Evolutionary conservation across 345 rosid genomes (phyloP), one percentile per base, ranked within the genome.

Genomic region (Chamaenerion angustifolium): DNA sequence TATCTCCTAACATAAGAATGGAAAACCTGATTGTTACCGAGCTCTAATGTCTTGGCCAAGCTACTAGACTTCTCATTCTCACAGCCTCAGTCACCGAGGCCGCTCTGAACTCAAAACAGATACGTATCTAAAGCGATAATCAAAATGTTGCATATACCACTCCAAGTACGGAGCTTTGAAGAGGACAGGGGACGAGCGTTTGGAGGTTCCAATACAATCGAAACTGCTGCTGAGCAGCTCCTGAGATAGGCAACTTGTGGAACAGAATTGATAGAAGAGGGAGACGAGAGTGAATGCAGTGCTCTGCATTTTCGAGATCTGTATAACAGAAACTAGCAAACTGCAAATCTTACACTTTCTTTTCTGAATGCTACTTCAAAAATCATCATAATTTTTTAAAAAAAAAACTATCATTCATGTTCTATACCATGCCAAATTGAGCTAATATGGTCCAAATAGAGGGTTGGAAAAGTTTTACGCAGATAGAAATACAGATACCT

Each of bases 1-100:
- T 86, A 86, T 69, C 83, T 90, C 61, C 86, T 90, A 64, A 90
- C 86, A 46, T 86, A 61, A 64, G 59, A 77, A 95, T 95, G n/a
- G n/a, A 90, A 4, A 86, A 43, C 25, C 84, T 94, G 64, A 89
- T 81, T 71, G 83, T 45, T 64, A 71, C 92, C 94, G 31, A 90
- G 86, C 76, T 66, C 80, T 11, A 81, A 37, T 6, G 71, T 78
- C 79, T 57, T 78, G 8, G 1, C 1, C 21, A 79, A 6, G 46
- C 60, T 63, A 8, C 61, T 62, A 15, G 76, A 44, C 50, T 68
- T n/a, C n/a, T n/a, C n/a, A n/a, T n/a, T 79, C 11, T 73, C 85
- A 12, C 74, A 15, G 59, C 73, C 53, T 82, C 86, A 3, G 84
- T 80, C 16, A 76, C 80, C 0, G 86, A 81, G 16, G 81, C 61